phyloP scores from a whole-genome alignment of 441 rosid species.

The Caryocar brasiliense region DNA sequence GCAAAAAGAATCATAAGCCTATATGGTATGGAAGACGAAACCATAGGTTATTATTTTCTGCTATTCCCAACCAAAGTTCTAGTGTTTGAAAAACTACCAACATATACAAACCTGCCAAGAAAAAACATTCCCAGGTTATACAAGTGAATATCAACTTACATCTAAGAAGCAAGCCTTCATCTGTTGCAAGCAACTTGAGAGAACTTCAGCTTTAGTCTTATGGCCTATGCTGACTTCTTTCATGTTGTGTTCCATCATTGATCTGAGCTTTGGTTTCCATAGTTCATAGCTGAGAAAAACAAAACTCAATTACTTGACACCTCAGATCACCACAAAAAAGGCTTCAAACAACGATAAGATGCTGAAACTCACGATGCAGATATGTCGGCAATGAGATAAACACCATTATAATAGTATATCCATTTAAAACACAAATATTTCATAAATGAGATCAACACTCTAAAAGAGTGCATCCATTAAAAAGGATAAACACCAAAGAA shows the following conservation, averaged over 20 bases:
- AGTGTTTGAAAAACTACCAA: no score
- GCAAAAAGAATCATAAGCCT: no score
- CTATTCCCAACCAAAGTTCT: no score
- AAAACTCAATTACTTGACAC: background rate
- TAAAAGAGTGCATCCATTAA: no score
- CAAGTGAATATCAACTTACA: conserved; percentile 38
- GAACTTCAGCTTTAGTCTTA: conserved; percentile 74
- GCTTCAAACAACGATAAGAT: no score
- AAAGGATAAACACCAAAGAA: no score
- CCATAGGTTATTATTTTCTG: no score
- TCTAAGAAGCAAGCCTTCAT: conserved; percentile 97
- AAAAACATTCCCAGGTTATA: background rate
- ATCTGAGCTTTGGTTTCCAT: conserved; percentile 97
- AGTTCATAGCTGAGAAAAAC: conserved; percentile 61
- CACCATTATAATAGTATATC: background rate
- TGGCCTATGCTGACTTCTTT: conserved; percentile 79
- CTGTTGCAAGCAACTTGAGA: conserved; percentile 81
- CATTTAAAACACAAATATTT: no score
- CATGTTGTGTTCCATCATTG: conserved; percentile 93
- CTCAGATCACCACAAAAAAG: background rate
- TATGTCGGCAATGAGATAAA: background rate
- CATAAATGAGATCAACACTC: no score
- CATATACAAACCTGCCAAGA: background rate
- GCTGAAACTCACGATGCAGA: background rate
- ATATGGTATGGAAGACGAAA: no score